Base-by-base conservation (phyloP, 352 stramenopile species). In the Globisporangium yorkense region DNA sequence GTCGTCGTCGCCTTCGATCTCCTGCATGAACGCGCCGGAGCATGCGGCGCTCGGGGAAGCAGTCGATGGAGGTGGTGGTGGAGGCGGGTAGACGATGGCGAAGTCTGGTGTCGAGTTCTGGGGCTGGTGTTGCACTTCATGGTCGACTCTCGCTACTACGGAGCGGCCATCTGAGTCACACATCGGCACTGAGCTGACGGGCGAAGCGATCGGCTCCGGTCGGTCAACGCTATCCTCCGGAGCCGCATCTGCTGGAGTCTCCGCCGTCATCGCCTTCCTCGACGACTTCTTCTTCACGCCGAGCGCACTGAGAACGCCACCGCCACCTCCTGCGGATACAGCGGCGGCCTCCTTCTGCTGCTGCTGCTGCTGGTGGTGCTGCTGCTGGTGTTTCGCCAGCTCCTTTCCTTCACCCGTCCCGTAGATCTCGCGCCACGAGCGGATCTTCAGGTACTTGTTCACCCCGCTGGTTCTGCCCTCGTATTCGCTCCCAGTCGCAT, bases 341-440 rank as follows among this genome's bases (percentile, higher is more conserved):
- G 18, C 29, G 0, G 15, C 8, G 50, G 62, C 52, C 57, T 63
- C 52, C 48, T 70, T 21, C 47, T 67, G 47, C 55, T 70, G 5
- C 44, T 67, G 44, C 18, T 50, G 45, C 5, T 53, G 59, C 59
- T 66, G 24, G 24, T 67, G 47, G 55, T 70, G 5, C 39, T 67
- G 44, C 18, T 50, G 45, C 8, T 53, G 61, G 57, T 66, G 65
- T 29, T 41, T 72, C 48, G 66, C 62, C 8, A 87, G 40, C 35
- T 87, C 77, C 48, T 85, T 85, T 0, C 77, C 75, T 51, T 87
- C 77, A 0, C 77, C 77, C 18, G 70, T 87, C 12, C 77, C 77
- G 43, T 85, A 87, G 20, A 82, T 77, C 39, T 87, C 77, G 13
- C 67, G 71, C 77, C 77, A 87, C 49, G 77, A 85, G 4, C 77